phyloP scores from a whole-genome alignment of 805 yeast species.

The Cyberlindnera amylophila region DNA sequence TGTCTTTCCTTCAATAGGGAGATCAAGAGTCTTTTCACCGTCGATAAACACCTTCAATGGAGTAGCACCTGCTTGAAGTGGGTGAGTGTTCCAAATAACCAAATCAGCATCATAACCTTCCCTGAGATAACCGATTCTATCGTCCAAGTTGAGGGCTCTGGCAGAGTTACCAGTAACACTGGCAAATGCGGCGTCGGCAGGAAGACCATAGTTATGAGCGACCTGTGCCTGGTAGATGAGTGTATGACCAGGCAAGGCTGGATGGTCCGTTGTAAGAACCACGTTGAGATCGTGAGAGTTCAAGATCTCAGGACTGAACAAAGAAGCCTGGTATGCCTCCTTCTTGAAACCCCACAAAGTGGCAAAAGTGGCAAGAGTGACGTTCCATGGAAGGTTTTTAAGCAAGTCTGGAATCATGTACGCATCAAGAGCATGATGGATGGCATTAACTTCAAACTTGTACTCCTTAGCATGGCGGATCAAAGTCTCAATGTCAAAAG shows the following conservation, averaged over 20 bases:
- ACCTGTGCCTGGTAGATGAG: constrained; percentile 8
- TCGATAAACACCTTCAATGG: constrained; percentile 9
- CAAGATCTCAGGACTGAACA: constrained; percentile 9
- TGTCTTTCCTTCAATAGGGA: background rate
- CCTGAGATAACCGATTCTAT: constrained; percentile 8
- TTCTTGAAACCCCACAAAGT: constrained; percentile 11
- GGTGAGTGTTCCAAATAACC: constrained; percentile 8
- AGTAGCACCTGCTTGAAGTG: constrained; percentile 6
- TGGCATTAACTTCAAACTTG: constrained; percentile 7
- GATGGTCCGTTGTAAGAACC: constrained; percentile 11
- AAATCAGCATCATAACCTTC: constrained; percentile 10
- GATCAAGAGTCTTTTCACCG: constrained; percentile 6
- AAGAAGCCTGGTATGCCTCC: constrained; percentile 9
- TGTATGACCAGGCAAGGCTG: constrained; percentile 10
- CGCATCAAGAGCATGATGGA: constrained; percentile 10
- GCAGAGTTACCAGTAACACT: constrained; percentile 9
- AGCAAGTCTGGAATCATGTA: constrained; percentile 7
- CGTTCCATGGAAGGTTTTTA: constrained; percentile 8
- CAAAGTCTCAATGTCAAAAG: constrained; percentile 9
- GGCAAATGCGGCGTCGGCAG: constrained; percentile 7
- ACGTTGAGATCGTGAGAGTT: constrained; percentile 4
- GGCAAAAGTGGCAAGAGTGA: constrained; percentile 9
- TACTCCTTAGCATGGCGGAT: constrained; percentile 9
- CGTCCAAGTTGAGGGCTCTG: constrained; percentile 5
- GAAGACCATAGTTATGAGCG: constrained; percentile 10